Conservation (phyloP, 352 stramenopile genomes). For the Globisporangium irregulare region DNA sequence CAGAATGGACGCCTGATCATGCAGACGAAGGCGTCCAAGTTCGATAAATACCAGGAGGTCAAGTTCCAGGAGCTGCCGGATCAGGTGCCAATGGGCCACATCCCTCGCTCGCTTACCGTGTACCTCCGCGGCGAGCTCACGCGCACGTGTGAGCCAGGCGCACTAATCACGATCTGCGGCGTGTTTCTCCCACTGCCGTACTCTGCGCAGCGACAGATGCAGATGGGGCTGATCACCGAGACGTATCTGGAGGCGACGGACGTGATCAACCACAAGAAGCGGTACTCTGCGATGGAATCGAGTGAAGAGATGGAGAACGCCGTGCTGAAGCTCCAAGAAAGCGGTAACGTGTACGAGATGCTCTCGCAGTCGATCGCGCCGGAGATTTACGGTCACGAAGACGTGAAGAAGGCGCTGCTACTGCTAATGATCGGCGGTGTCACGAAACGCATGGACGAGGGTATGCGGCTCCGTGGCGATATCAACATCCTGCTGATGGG, state of each 20-base stretch:
- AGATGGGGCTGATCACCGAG: slow-evolving; percentile 96
- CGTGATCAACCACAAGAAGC: slow-evolving; percentile 97
- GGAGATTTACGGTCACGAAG: slow-evolving; percentile 99
- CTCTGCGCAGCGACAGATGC: slow-evolving; percentile 93
- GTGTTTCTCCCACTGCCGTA: slow-evolving; percentile 95
- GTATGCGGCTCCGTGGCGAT: slow-evolving; percentile 95
- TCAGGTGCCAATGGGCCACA: slow-evolving; percentile 98
- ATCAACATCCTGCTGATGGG: slow-evolving; percentile 99
- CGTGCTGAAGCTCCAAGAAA: slow-evolving; percentile 69
- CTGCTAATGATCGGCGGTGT: slow-evolving; percentile 96
- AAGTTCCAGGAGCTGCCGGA: slow-evolving; percentile 94
- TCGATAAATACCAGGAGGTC: slow-evolving; percentile 99
- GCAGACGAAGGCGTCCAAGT: slow-evolving; percentile 97
- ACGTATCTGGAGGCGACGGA: slow-evolving; percentile 97
- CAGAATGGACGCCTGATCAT: slow-evolving; percentile 85
- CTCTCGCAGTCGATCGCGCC: slow-evolving; percentile 96
- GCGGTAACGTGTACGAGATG: slow-evolving; percentile 88
- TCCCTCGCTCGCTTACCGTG: slow-evolving; percentile 93
- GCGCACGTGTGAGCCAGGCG: slow-evolving; percentile 91
- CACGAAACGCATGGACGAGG: slow-evolving; percentile 87
- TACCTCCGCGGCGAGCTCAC: slow-evolving; percentile 92
- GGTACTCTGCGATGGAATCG: slow-evolving; percentile 92
- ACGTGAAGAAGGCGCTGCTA: slow-evolving; percentile 99
- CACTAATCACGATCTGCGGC: slow-evolving; percentile 96
- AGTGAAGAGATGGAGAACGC: slow-evolving; percentile 83